Evolutionary conservation across 2,329 filamentous ascomycete species (phyloP).

Genomic region (Calonectria hawksworthii): DNA sequence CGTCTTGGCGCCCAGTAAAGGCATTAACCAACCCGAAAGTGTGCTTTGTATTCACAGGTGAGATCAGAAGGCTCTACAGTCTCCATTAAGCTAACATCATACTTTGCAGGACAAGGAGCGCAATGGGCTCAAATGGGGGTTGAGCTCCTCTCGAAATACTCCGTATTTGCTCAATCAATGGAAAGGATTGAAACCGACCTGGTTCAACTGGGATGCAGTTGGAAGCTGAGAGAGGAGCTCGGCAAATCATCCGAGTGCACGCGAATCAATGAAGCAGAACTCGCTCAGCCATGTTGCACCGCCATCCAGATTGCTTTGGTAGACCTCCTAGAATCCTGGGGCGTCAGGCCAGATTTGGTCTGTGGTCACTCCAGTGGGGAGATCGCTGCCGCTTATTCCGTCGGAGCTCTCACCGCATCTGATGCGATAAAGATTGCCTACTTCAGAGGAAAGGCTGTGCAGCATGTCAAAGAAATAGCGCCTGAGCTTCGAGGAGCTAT

Average conservation of each 20-base stretch:
- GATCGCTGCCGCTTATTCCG: background rate
- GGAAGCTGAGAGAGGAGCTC: background rate
- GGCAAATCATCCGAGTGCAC: background rate
- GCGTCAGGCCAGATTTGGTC: background rate
- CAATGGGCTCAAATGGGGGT: background rate
- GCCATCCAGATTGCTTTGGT: background rate
- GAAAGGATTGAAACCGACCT: background rate
- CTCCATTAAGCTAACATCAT: background rate
- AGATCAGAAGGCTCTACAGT: background rate
- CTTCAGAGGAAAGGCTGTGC: background rate
- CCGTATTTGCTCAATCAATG: background rate
- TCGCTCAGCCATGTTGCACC: background rate
- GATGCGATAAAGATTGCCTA: background rate
- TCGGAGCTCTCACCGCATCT: background rate
- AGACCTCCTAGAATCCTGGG: background rate
- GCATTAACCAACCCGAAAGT: background rate
- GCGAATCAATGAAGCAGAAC: background rate
- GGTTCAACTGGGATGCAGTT: background rate
- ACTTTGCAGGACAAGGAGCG: background rate
- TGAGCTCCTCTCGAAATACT: background rate
- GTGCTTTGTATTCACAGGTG: background rate
- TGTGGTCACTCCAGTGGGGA: slow-evolving; percentile 3
- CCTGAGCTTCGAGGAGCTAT: background rate
- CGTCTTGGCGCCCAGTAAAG: background rate
- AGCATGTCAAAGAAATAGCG: background rate